Evolutionary conservation across 192 early-diverging fungal genomes (phyloP).

Genomic region (Linnemannia elongata): DNA sequence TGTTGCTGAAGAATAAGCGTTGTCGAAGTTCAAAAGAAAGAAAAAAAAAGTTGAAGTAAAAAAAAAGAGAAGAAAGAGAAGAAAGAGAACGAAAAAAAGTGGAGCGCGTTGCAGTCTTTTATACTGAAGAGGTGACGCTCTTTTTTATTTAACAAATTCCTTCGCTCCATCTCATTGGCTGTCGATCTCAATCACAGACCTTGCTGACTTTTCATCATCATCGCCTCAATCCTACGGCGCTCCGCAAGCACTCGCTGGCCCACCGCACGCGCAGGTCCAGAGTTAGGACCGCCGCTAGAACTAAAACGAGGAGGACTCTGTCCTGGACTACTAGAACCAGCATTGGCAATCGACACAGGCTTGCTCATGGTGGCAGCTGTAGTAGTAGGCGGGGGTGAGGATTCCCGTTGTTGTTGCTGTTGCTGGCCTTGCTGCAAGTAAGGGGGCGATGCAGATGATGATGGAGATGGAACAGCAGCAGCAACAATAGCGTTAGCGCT

Average conservation of each 20-base stretch:
- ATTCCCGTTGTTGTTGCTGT: not conserved
- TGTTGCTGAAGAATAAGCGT: not conserved
- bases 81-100: not conserved
- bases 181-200: not conserved
- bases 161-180: not conserved
- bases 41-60: slow-evolving; percentile 5
- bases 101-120: not conserved
- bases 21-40: not conserved
- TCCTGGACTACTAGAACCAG: not conserved
- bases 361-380: not conserved
- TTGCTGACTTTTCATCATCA: not conserved
- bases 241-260: slow-evolving; percentile 22
- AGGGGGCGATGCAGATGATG: not conserved
- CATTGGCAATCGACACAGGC: not conserved
- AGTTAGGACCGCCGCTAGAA: not conserved
- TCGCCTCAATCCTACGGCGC: slow-evolving; percentile 11
- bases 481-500: not conserved
- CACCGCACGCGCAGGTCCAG: not conserved
- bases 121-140: not conserved
- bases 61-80: slow-evolving; percentile 5
- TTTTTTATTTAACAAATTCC: not conserved
- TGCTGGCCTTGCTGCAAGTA: not conserved
- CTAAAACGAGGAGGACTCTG: not conserved
- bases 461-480: not conserved
- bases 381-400: not conserved